Evolutionary conservation across 129 eudicot genomes (phyloP).

Genomic region (Flaveria linearis): DNA sequence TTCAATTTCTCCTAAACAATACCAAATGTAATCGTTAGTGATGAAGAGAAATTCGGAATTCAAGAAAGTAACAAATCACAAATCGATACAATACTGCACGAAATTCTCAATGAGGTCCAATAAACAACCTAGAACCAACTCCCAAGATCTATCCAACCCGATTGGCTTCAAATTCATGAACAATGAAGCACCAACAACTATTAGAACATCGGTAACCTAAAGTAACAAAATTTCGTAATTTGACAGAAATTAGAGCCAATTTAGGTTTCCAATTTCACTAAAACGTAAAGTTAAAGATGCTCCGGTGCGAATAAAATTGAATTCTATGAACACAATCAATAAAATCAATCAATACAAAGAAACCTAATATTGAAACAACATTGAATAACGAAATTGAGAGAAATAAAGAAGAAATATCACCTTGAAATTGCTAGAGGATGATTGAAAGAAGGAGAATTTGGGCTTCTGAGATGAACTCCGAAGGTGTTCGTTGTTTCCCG

Average conservation of each 20-base stretch:
- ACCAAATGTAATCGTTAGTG: background rate
- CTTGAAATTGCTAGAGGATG: slow-evolving; percentile 11
- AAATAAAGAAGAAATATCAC: slow-evolving; percentile 17
- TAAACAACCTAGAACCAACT: slow-evolving; percentile 3
- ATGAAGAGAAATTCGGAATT: background rate
- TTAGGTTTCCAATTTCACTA: slow-evolving; percentile 18
- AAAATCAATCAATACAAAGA: background rate
- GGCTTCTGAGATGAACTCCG: background rate
- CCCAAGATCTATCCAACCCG: slow-evolving; percentile 5
- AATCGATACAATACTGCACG: background rate
- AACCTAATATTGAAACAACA: slow-evolving; percentile 13
- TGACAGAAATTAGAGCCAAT: background rate
- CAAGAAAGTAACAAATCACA: background rate
- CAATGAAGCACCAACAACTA: background rate
- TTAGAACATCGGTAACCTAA: slow-evolving; percentile 12
- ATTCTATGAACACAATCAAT: background rate
- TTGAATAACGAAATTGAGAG: background rate
- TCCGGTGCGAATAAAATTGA: background rate
- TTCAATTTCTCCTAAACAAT: slow-evolving; percentile 14
- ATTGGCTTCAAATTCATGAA: slow-evolving; percentile 20
- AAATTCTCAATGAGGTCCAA: background rate
- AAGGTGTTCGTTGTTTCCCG: slow-evolving; percentile 27
- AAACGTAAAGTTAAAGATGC: slow-evolving; percentile 1
- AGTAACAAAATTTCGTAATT: background rate
- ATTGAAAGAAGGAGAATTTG: slow-evolving; percentile 12